Evolutionary conservation across 2,329 filamentous ascomycete species (phyloP), one percentile per base, ranked within the genome.

Genomic region (Claviceps purpurea): DNA sequence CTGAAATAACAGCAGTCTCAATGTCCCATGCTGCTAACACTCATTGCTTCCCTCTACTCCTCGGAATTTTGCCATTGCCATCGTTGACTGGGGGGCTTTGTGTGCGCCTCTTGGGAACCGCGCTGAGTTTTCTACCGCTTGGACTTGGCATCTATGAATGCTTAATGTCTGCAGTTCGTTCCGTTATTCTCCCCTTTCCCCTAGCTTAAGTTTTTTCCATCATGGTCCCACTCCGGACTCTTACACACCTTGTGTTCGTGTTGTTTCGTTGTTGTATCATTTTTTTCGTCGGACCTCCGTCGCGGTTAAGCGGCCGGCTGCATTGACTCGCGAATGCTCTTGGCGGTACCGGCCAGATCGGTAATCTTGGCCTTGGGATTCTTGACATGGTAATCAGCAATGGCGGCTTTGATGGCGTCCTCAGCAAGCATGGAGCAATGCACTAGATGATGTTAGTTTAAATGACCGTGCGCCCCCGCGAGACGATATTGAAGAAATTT

Each of bases 341-440:
- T 54, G n/a, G 55, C 80, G 37, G 86, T 90, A 58, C 88, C 87
- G 50, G 84, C 82, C 10, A 95, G 78, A 64, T 91, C 81, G 22
- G 89, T 94, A 49, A 76, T 65, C 62, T 79, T 78, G 48, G 64
- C 57, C 49, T 62, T 59, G 47, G 65, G 64, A 56, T 67, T 88
- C 77, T 91, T 93, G 66, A 81, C 87, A 72, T 93, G 88, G 74
- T 93, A 94, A 67, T 94, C 89, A 54, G 82, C 85, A 64, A 94
- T 93, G 61, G 88, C 88, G 47, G 85, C 88, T 71, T 93, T 91
- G 76, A 94, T 94, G 57, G 88, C 88, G 65, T 94, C 88, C 69
- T 94, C 88, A 24, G 88, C 88, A 58, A 94, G 79, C 86, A 94
- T 93, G 50, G 86, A 91, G 76, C 88, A 94, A 71, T 94, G 88